Evolutionary conservation across 2,329 filamentous ascomycete genomes (phyloP), one percentile per base, ranked within the genome.

Genomic region (Cryoendolithus antarcticus): DNA sequence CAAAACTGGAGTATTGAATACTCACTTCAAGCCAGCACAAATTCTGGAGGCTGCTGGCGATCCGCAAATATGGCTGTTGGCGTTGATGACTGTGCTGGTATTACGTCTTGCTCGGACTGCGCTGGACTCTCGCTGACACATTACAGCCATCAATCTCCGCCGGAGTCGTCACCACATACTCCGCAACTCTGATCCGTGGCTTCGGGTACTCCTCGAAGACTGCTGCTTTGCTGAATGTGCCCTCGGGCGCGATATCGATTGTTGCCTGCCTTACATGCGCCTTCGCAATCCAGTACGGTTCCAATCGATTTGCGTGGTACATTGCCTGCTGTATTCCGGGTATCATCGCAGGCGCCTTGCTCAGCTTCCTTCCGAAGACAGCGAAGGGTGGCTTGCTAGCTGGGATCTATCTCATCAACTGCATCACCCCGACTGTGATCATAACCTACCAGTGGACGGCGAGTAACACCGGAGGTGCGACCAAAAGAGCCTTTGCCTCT

Each of bases 381-480:
- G 68, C 72, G 48, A 59, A 57, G 11, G 51, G 59, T 0, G 69
- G 67, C 1, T 56, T 52, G n/a, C 45, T 61, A 10, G 49, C 53
- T 4, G 62, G 61, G 1, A 59, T 61, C 36, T 65, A 64, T 36
- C 46, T 64, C 9, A 57, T 57, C 33, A 62, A 64, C 35, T 49
- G 53, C 11, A 58, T 64, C 33, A 57, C 60, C 5, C 53, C 61
- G 1, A 54, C 54, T 9, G 42, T 64, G 5, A 50, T 53, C 10
- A 45, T 63, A 4, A 43, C 59, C 28, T 62, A 57, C 32, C 56
- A 56, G 36, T 61, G 60, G 47, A 42, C 51, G 3, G 48, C 51
- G 3, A 46, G 77, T 11, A 84, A 84, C 51, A 64, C 82, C 8
- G 79, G 74, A 13, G 80, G 80, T 0, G 76, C 80, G 48, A 83